phyloP scores from a whole-genome alignment of 306 rosid genomes.

The Alnus glutinosa region DNA sequence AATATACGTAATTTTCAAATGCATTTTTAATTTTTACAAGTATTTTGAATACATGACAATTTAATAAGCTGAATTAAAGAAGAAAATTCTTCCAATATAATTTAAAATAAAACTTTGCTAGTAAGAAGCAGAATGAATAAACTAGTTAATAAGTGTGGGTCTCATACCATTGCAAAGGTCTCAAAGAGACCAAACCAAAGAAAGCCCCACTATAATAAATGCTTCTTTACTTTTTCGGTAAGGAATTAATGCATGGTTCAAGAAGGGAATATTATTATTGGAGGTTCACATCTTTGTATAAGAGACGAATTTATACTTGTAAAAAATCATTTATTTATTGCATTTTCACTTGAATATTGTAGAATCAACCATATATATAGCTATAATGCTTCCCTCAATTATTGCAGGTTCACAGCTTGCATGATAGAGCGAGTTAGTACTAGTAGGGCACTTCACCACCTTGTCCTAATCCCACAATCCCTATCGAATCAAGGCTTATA shows the following conservation, averaged over 20 bases:
- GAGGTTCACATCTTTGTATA: background rate
- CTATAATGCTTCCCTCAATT: background rate
- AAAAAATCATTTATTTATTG: background rate
- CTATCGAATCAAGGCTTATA: background rate
- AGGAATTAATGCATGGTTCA: background rate
- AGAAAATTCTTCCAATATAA: no score
- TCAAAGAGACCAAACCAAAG: no score
- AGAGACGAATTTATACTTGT: background rate
- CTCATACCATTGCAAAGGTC: no score
- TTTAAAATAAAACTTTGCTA: no score
- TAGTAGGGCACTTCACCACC: background rate
- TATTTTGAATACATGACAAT: no score
- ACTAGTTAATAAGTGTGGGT: no score
- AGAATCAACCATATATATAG: background rate
- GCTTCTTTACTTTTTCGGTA: background rate
- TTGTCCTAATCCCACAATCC: background rate
- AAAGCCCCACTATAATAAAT: no score
- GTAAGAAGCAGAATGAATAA: no score
- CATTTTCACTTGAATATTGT: no score
- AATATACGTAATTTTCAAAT: no score
- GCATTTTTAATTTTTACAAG: no score
- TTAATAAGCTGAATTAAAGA: no score
- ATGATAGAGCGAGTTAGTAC: background rate
- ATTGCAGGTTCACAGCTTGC: background rate
- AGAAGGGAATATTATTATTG: constrained; percentile 3